Conservation (phyloP, 176 grass and related monocot genomes). For the Oryza officinalis region DNA sequence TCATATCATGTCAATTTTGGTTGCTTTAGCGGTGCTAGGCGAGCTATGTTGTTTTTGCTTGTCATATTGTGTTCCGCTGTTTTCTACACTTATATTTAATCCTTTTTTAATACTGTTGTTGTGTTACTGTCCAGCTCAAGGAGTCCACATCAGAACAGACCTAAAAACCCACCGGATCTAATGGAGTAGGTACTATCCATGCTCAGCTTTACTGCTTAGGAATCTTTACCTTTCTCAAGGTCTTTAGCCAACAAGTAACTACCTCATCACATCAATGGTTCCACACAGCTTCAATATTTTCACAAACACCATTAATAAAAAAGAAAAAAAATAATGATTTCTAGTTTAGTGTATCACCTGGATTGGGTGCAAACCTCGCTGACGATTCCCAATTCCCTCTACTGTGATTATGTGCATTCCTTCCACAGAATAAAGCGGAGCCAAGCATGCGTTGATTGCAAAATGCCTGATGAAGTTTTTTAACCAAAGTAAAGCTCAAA, state of each 20-base stretch:
- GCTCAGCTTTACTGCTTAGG: not conserved
- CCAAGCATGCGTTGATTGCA: constrained; percentile 93
- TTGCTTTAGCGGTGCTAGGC: not conserved
- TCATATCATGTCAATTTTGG: not conserved
- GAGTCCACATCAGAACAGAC: not conserved
- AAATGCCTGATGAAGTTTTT: constrained; percentile 70
- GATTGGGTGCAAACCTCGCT: constrained; percentile 79
- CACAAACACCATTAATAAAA: constrained; percentile 8
- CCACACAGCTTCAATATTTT: not conserved
- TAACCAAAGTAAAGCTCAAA: constrained; percentile 26
- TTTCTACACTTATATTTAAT: constrained; percentile 6
- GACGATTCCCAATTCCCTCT: constrained; percentile 85
- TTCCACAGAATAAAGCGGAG: constrained; percentile 94
- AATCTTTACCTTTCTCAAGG: not conserved
- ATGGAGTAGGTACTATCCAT: not conserved
- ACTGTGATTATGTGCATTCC: constrained; percentile 99
- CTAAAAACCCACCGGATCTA: not conserved
- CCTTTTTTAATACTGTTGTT: not conserved
- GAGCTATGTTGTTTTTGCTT: not conserved
- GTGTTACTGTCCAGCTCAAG: not conserved
- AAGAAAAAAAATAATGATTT: not conserved
- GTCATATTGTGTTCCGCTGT: not conserved
- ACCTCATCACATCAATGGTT: not conserved
- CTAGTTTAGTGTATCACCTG: constrained; percentile 57
- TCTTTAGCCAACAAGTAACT: not conserved